phyloP scores from a whole-genome alignment of 1,284 basidiomycete genomes.

The Ganoderma lingzhi region DNA sequence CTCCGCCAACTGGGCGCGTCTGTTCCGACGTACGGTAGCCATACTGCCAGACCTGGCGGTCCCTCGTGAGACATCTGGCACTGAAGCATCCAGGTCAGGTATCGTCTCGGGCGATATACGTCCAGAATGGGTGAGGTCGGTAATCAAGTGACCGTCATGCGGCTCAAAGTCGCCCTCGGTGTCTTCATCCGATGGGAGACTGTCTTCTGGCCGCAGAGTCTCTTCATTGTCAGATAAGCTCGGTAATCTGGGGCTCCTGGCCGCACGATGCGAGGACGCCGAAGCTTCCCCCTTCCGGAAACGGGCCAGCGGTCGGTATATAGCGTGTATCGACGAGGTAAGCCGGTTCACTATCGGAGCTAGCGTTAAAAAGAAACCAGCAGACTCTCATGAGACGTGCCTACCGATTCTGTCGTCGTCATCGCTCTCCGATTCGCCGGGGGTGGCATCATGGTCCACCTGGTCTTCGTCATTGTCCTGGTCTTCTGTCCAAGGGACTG shows the following conservation, averaged over 20 bases:
- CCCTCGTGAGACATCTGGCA: constrained; percentile 14
- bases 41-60: constrained; percentile 58
- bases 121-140: constrained; percentile 26
- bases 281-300: constrained; percentile 54
- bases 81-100: constrained; percentile 23
- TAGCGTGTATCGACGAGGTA: constrained; percentile 86
- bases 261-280: constrained; percentile 31
- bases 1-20: constrained; percentile 78
- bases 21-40: constrained; percentile 73
- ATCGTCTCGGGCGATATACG: constrained; percentile 26
- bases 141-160: constrained; percentile 38
- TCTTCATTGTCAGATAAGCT: constrained; percentile 41
- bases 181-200: constrained; percentile 56
- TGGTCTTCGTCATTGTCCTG: constrained; percentile 73
- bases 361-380: constrained; percentile 7
- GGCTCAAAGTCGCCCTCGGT: constrained; percentile 67
- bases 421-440: constrained; percentile 62
- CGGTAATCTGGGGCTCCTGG: constrained; percentile 33
- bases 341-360: constrained; percentile 48
- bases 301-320: constrained; percentile 81
- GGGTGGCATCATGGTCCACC: constrained; percentile 50
- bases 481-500: constrained; percentile 76
- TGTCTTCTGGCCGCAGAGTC: constrained; percentile 39
- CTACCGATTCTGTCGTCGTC: constrained; percentile 60
- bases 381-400: constrained; percentile 26